Percentiles rank a stretch among this genome's conserved stretches.
These are phyloP conservation scores for Venturia pyrina DNA, from an alignment of 2,329 filamentous ascomycete species.

Conservation along the genomic window DNA sequence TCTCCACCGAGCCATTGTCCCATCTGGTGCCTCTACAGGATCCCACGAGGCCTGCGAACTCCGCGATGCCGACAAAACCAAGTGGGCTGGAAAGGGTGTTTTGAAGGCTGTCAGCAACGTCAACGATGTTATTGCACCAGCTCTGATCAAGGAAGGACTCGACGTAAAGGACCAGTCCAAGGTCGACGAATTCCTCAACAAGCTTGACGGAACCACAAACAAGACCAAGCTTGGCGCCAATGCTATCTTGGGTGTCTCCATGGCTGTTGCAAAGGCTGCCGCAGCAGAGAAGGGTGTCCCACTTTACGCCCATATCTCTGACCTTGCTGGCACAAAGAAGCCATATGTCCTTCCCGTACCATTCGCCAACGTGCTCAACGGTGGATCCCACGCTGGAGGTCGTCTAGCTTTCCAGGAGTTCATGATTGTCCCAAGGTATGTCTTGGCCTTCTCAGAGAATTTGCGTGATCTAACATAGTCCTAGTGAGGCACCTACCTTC, in stretches of 20 bases:
- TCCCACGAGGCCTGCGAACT: slow-evolving; percentile 45
- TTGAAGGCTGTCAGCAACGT: slow-evolving; percentile 46
- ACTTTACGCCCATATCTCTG: slow-evolving; percentile 48
- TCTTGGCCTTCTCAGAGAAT: not conserved
- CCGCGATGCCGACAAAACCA: slow-evolving; percentile 42
- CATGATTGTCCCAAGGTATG: slow-evolving; percentile 43
- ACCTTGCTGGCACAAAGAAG: slow-evolving; percentile 42
- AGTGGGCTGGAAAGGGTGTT: slow-evolving; percentile 46
- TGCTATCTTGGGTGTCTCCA: slow-evolving; percentile 50
- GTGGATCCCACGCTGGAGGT: slow-evolving; percentile 91
- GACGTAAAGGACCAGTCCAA: slow-evolving; percentile 46
- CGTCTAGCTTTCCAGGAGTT: slow-evolving; percentile 57
- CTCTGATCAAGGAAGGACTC: slow-evolving; percentile 42
- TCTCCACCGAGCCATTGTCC: slow-evolving; percentile 94
- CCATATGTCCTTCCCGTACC: slow-evolving; percentile 47
- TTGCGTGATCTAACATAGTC: slow-evolving; percentile 15
- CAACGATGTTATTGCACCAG: slow-evolving; percentile 44
- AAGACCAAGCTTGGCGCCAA: slow-evolving; percentile 51
- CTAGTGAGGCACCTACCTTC: slow-evolving; percentile 75
- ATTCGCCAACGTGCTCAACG: slow-evolving; percentile 51
- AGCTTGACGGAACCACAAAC: slow-evolving; percentile 48
- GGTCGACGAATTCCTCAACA: slow-evolving; percentile 43
- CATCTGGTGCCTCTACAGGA: slow-evolving; percentile 83
- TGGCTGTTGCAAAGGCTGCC: slow-evolving; percentile 49
- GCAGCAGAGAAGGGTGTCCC: slow-evolving; percentile 46